Base-by-base conservation (phyloP, 331 rosid species). In the Pyrus hybrid region DNA sequence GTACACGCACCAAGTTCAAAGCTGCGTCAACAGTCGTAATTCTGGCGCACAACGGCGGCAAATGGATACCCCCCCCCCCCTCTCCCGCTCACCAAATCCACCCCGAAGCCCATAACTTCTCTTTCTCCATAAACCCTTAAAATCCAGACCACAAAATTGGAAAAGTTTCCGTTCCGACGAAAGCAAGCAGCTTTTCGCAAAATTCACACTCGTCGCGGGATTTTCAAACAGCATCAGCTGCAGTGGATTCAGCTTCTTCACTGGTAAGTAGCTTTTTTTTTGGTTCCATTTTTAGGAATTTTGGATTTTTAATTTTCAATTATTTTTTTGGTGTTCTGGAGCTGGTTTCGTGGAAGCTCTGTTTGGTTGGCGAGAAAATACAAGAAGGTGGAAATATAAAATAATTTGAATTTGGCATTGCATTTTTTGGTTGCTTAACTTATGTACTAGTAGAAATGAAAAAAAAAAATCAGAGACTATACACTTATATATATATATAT, bases 31-130 rank as follows among this genome's bases (percentile, higher is more conserved):
- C 28, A 26, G 28, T 26, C 28, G 3, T 26, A 26, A 26, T 26
- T 26, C 28, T 26, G 28, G 28, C 28, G 28, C 28, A 26, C 28
- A 26, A 26, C 28, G 28, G 28, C 28, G 28, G 28, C 28, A 26
- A 26, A 26, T 1, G n/a, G n/a, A n/a, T n/a, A n/a, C 21, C 1
- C 64, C n/a, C 83, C 71, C 83, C 81, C 83, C 21, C 2, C 64
- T 25, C 83, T 76, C 83, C 81, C 83, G 80, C 86, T 79, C 86
- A 17, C 78, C 68, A 71, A 75, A 32, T 58, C 77, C 67, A 23
- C 51, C 18, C 35, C 61, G 12, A 43, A 26, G 64, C 25, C 23
- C 54, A 32, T 22, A 18, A 26, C 47, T 28, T 45, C 12, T 25
- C 64, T 28, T 60, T 54, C 86, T 58, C 18, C 78, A 54, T 57